Evolutionary conservation across 2,329 filamentous ascomycete genomes (phyloP).

Genomic region (Cladosporium phlei): DNA sequence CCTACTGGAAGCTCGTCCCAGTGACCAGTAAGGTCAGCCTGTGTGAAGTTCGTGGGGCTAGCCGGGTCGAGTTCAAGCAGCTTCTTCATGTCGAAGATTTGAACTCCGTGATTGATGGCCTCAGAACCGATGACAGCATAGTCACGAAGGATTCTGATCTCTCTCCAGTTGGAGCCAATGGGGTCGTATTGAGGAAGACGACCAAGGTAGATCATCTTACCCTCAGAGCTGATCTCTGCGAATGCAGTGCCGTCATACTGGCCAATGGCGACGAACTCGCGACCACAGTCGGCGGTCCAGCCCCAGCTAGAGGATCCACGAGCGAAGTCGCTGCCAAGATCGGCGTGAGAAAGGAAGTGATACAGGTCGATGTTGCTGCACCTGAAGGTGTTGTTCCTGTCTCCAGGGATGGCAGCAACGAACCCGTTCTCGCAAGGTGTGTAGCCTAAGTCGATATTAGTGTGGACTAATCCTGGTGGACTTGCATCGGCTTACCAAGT

Average conservation of each 20-base stretch:
- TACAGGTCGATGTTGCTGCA: constrained; percentile 45
- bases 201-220: constrained; percentile 51
- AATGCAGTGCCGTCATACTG: constrained; percentile 54
- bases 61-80: constrained; percentile 46
- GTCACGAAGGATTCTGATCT: constrained; percentile 45
- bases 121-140: constrained; percentile 44
- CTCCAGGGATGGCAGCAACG: constrained; percentile 43
- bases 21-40: constrained; percentile 38
- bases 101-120: constrained; percentile 51
- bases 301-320: constrained; percentile 49
- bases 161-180: constrained; percentile 48
- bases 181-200: constrained; percentile 45
- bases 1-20: constrained; percentile 41
- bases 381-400: constrained; percentile 42
- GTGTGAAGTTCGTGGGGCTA: constrained; percentile 38
- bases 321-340: constrained; percentile 45
- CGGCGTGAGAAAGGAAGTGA: constrained; percentile 52
- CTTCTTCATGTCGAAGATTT: constrained; percentile 60
- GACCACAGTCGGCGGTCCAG: constrained; percentile 49
- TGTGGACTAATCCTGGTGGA: too few species aligned
- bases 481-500: too few species aligned
- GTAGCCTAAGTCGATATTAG: too few species aligned
- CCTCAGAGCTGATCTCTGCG: constrained; percentile 47
- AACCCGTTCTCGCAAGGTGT: constrained; percentile 41
- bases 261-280: constrained; percentile 52